A percentile compares a stretch with the other conserved stretches of the same genome.
Conservation (phyloP, 768 basidiomycete genomes). For the Collybiopsis confluens region DNA sequence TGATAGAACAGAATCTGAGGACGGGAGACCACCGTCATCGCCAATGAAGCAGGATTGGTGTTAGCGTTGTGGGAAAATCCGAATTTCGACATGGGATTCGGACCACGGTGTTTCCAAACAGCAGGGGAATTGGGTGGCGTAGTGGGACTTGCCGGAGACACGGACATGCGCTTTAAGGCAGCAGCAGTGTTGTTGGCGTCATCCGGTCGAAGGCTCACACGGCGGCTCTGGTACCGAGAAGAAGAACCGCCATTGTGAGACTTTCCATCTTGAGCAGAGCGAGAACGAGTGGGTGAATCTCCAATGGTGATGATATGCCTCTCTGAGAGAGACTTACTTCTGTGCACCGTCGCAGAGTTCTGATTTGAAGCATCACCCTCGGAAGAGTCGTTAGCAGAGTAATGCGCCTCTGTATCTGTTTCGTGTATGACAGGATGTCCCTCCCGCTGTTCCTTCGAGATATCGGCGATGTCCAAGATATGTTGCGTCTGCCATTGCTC, state of each 20-base stretch:
- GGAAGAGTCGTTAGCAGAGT: too few species aligned
- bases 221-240: constrained; percentile 2
- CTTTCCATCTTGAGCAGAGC: constrained; percentile 2
- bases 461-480: neutral
- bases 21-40: constrained; percentile 10
- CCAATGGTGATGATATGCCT: neutral
- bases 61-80: neutral
- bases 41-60: neutral
- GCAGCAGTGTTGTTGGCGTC: neutral
- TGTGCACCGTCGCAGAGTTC: neutral
- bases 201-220: neutral
- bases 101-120: neutral
- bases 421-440: too few species aligned
- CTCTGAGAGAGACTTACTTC: constrained; percentile 7
- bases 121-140: constrained; percentile 4
- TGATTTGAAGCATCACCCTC: too few species aligned
- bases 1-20: constrained; percentile 58
- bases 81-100: neutral
- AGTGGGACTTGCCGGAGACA: neutral
- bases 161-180: neutral
- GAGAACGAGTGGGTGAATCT: constrained; percentile 7
- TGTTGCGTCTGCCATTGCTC: constrained; percentile 35
- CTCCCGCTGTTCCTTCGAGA: neutral
- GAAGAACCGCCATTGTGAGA: neutral
- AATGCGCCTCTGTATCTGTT: neutral